A percentile compares a stretch with the other conserved stretches of the same genome.
phyloP scores from a whole-genome alignment of 2,329 filamentous ascomycete species.

The Drechslerella dactyloides region DNA sequence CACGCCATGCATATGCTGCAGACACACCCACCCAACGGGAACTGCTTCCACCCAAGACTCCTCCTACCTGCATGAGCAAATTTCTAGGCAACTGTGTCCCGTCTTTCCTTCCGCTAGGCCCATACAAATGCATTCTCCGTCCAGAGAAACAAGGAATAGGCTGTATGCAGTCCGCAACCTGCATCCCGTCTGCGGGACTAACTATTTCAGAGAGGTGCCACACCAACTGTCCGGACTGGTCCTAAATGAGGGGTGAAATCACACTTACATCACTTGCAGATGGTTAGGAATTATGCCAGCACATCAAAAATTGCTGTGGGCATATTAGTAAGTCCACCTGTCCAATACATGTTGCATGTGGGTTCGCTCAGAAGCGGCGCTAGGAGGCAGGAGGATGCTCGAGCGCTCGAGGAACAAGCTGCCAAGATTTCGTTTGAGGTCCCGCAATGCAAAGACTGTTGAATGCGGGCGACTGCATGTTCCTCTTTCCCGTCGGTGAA shows the following conservation, averaged over 20 bases:
- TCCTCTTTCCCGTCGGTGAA: neutral
- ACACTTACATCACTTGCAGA: conserved; percentile 47
- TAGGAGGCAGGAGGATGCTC: neutral
- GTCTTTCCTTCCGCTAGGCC: neutral
- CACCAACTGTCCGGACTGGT: neutral
- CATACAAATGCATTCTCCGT: conserved; percentile 13
- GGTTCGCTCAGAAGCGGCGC: neutral
- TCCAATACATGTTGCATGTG: neutral
- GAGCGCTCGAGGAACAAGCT: neutral
- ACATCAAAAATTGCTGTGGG: conserved; percentile 22
- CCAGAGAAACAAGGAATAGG: conserved; percentile 27
- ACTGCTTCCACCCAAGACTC: conserved; percentile 11
- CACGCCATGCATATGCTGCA: conserved; percentile 17
- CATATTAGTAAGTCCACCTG: conserved; percentile 18
- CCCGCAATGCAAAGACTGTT: neutral
- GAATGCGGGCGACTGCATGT: too few relatives aligned
- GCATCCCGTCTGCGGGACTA: conserved; percentile 26
- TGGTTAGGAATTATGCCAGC: conserved; percentile 37
- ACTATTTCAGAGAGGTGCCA: conserved; percentile 16
- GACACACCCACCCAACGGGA: conserved; percentile 8
- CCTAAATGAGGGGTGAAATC: conserved; percentile 18
- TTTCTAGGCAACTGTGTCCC: conserved; percentile 39
- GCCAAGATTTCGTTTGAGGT: neutral
- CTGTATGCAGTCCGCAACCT: conserved; percentile 19
- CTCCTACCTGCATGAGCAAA: conserved; percentile 23